Evolutionary conservation across 805 yeast genomes (phyloP), one percentile per base, ranked within the genome.

Genomic region (Saccharomycopsis babjevae): DNA sequence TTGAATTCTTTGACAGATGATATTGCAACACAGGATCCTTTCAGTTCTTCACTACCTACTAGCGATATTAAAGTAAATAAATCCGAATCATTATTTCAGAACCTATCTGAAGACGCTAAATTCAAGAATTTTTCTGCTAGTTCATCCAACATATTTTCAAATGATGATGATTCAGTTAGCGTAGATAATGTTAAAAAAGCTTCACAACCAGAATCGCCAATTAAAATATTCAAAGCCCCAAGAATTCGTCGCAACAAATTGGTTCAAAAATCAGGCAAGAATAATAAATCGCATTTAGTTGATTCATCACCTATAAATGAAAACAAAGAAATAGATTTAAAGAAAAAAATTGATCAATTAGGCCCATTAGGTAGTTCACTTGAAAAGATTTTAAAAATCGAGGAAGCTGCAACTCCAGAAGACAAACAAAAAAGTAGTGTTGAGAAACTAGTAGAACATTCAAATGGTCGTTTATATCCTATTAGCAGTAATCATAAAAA

Each of bases 391-490:
- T 62, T 71, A n/a, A 68, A 70, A 32, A 61, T 67, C 59, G 66
- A 71, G 66, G 67, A 69, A 58, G 63, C 69, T 5, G 71, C 61
- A 54, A 78, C 71, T 58, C 65, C 66, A 59, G 67, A 66, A 13
- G 71, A 65, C 28, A 65, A 73, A 65, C 65, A 72, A 61, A 58
- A 71, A 68, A 65, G 71, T 22, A 73, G 67, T 22, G 73, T 73
- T 13, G 78, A 76, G 1, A 62, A 68, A 25, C 64, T 82, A 38
- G 69, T 74, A 5, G 73, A 77, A 64, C 80, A 79, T 36, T 76
- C 79, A 0, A 81, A 84, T 40, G 80, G 79, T 5, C 88, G 88
- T 3, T 71, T 83, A 55, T 84, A 82, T 62, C 61, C 69, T 16
- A 66, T 69, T 5, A 30, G 67, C 7, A 8, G 58, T 7, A 54